phyloP scores from a whole-genome alignment of 2,329 filamentous ascomycete genomes.

The Drechslerella dactyloides region DNA sequence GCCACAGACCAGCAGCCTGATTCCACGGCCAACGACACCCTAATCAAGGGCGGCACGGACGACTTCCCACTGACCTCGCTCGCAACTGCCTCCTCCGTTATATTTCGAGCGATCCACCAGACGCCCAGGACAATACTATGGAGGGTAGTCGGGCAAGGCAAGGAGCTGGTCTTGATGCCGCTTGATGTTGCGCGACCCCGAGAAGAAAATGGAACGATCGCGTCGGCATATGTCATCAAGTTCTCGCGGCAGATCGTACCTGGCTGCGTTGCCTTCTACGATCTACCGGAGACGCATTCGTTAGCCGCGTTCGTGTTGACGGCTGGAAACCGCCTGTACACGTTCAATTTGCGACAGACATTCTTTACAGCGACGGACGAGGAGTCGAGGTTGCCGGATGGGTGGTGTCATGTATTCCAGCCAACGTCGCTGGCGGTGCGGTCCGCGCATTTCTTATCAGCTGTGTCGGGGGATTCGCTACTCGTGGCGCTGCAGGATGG shows the following conservation, averaged over 20 bases:
- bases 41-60: conserved; percentile 64
- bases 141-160: conserved; percentile 82
- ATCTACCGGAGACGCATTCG: conserved; percentile 77
- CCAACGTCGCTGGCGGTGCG: conserved; percentile 76
- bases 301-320: conserved; percentile 82
- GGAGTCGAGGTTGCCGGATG: conserved; percentile 67
- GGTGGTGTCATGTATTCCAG: conserved; percentile 76
- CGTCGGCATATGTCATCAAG: conserved; percentile 76
- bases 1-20: conserved; percentile 57
- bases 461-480: conserved; percentile 74
- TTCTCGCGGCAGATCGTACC: conserved; percentile 76
- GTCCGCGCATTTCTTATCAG: conserved; percentile 79
- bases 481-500: conserved; percentile 83
- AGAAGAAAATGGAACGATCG: conserved; percentile 69
- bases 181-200: conserved; percentile 78
- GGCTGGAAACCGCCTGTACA: conserved; percentile 75
- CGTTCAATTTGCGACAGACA: conserved; percentile 79
- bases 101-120: conserved; percentile 76
- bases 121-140: conserved; percentile 88
- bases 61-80: conserved; percentile 74
- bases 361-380: conserved; percentile 75
- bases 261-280: conserved; percentile 80
- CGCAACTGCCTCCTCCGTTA: conserved; percentile 79
- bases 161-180: conserved; percentile 79
- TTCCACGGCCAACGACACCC: conserved; percentile 56